Evolutionary conservation across 148 eudicot genomes (phyloP).

Genomic region (Dianthus caryophyllus): DNA sequence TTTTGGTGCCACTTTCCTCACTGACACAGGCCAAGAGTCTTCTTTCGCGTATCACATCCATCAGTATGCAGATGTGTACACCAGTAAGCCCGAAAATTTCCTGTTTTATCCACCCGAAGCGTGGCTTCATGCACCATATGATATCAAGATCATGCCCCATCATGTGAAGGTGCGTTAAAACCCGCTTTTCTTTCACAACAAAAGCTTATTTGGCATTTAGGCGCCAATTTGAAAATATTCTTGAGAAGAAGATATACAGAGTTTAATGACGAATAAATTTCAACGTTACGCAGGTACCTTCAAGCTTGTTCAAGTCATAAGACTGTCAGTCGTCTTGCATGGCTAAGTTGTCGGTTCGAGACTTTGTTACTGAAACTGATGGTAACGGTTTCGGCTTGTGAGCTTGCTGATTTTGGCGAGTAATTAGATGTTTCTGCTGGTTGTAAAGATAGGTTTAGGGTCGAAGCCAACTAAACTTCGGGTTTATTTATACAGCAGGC

Average conservation of each 20-base stretch:
- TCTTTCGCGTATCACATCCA: constrained; percentile 91
- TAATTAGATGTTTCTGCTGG: neutral
- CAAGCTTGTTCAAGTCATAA: constrained; percentile 32
- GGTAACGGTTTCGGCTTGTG: neutral
- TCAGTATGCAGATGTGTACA: constrained; percentile 92
- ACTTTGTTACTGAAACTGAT: constrained; percentile 3
- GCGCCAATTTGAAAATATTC: too few species aligned
- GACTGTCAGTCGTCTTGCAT: neutral
- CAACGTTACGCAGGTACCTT: constrained; percentile 26
- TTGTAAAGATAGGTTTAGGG: neutral
- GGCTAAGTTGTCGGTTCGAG: neutral
- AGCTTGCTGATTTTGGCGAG: neutral
- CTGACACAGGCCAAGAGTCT: constrained; percentile 94
- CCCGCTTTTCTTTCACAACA: neutral
- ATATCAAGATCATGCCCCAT: constrained; percentile 97
- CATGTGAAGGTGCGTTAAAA: constrained; percentile 71
- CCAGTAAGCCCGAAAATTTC: constrained; percentile 96
- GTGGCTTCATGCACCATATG: constrained; percentile 87
- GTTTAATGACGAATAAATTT: neutral
- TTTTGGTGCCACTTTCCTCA: constrained; percentile 94
- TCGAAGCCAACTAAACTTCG: neutral
- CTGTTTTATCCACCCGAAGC: constrained; percentile 78
- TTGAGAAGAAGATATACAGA: neutral
- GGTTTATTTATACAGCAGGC: neutral
- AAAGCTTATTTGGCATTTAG: neutral